Evolutionary conservation across 192 early-diverging fungal genomes (phyloP).

Genomic region (Backusella circina): DNA sequence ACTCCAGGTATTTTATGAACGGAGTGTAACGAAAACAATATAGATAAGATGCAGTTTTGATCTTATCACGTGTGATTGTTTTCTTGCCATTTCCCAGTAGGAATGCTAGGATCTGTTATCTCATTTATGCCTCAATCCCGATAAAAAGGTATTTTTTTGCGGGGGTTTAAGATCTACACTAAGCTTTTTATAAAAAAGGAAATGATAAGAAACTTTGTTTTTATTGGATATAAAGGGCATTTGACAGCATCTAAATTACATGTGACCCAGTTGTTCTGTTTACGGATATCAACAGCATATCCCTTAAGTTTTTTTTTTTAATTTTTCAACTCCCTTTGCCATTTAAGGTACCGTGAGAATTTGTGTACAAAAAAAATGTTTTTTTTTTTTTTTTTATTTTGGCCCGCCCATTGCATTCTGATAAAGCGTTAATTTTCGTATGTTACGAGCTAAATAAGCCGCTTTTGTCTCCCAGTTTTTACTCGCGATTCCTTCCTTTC

Average conservation of each 20-base stretch:
- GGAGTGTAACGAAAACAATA: constrained; percentile 20
- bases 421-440: not conserved
- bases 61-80: constrained; percentile 23
- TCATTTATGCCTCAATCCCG: not conserved
- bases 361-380: not conserved
- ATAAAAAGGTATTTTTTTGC: constrained; percentile 2
- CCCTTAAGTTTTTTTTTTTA: not conserved
- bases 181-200: not conserved
- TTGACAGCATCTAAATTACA: constrained; percentile 12
- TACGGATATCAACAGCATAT: not conserved
- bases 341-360: not conserved
- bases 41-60: constrained; percentile 10
- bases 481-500: not conserved
- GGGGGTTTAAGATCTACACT: not conserved
- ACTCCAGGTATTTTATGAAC: not conserved
- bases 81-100: not conserved
- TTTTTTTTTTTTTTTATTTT: not conserved
- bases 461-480: constrained; percentile 1
- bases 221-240: not conserved
- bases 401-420: not conserved
- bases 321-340: not conserved
- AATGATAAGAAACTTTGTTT: constrained; percentile 8
- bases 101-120: not conserved
- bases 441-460: not conserved
- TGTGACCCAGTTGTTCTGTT: not conserved